Percentiles rank a stretch among this genome's conserved stretches.
phyloP scores from a whole-genome alignment of 2,329 filamentous ascomycete species.

The Talaromyces sp. region DNA sequence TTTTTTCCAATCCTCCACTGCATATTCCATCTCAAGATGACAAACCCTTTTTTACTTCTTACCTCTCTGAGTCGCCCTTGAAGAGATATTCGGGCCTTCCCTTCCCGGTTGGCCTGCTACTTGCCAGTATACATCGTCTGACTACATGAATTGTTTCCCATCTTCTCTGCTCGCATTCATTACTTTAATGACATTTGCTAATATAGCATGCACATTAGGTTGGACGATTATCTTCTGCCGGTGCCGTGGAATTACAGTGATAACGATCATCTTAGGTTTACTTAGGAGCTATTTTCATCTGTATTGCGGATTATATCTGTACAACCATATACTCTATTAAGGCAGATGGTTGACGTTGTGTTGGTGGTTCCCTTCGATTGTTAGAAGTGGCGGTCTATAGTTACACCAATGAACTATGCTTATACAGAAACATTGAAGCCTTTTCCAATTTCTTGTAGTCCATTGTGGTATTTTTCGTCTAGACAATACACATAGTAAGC shows the following conservation, averaged over 20 bases:
- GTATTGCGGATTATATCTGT: background rate
- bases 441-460: background rate
- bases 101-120: slow-evolving; percentile 65
- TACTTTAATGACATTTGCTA: background rate
- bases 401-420: background rate
- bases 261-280: background rate
- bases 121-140: slow-evolving; percentile 70
- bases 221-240: background rate
- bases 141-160: slow-evolving; percentile 31
- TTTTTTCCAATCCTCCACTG: background rate
- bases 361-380: background rate
- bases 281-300: background rate
- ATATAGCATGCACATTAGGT: background rate
- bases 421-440: background rate
- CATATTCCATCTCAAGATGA: slow-evolving; percentile 51
- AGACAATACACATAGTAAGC: background rate
- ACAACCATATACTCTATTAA: background rate
- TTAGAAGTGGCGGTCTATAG: background rate
- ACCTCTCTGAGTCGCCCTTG: slow-evolving; percentile 65
- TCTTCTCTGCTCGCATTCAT: background rate
- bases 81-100: slow-evolving; percentile 60
- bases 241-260: background rate
- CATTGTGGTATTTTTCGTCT: background rate
- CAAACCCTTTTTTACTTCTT: slow-evolving; percentile 58
- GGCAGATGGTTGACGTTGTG: background rate